Percentiles rank a stretch among this genome's conserved stretches.
phyloP scores from a whole-genome alignment of 1,139 yeast genomes.

The Saccharomyces pastorianus region DNA sequence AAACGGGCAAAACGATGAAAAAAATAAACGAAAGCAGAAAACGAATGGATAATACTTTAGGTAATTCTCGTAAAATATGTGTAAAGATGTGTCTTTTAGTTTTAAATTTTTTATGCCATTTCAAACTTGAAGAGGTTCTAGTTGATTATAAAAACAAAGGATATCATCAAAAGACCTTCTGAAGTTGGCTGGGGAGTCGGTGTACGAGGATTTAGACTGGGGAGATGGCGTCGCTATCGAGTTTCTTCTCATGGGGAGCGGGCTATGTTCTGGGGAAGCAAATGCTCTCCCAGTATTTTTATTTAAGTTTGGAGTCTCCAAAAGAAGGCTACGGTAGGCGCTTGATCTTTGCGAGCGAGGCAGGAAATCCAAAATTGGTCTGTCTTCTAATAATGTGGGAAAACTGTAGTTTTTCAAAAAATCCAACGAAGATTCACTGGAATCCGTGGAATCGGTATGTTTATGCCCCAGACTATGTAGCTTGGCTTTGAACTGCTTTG shows the following conservation, averaged over 20 bases:
- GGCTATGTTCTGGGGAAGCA: background rate
- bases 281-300: background rate
- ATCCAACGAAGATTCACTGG: constrained; percentile 21
- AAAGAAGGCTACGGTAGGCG: background rate
- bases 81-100: background rate
- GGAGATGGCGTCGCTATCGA: background rate
- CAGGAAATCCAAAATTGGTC: background rate
- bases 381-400: constrained; percentile 25
- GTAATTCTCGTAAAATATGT: background rate
- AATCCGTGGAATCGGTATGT: constrained; percentile 10
- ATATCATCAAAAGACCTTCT: constrained; percentile 1
- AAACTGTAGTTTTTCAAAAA: constrained; percentile 25
- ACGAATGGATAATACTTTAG: background rate
- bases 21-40: background rate
- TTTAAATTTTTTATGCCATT: background rate
- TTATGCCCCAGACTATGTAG: background rate
- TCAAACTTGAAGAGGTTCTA: background rate
- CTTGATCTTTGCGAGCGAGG: background rate
- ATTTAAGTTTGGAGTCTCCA: background rate
- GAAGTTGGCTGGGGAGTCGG: background rate
- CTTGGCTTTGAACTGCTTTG: background rate
- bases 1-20: too few species aligned
- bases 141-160: background rate
- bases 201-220: background rate
- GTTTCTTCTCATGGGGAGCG: background rate